Percentiles rank a stretch among this genome's conserved stretches.
These are phyloP conservation scores for Berberis thunbergii DNA, from an alignment of 164 flowering plant species.

Conservation along the genomic window DNA sequence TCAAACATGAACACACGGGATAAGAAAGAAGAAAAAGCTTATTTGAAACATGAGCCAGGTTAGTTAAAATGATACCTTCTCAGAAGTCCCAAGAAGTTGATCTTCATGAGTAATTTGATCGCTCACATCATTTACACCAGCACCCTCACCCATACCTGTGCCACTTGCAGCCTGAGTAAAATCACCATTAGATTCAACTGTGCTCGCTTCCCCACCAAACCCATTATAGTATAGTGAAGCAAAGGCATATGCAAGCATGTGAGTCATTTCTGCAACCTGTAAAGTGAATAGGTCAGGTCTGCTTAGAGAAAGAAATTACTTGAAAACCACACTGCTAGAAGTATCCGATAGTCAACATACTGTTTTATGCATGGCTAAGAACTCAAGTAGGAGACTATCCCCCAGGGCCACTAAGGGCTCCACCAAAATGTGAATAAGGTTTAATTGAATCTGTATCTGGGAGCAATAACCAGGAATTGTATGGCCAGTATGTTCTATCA, in stretches of 20 bases:
- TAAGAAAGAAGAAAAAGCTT: neutral
- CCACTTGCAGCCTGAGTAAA: slow-evolving; percentile 52
- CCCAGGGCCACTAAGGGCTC: slow-evolving; percentile 38
- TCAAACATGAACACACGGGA: neutral
- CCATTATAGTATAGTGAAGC: slow-evolving; percentile 63
- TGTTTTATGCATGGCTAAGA: slow-evolving; percentile 44
- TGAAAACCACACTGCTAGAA: neutral
- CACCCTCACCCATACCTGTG: slow-evolving; percentile 98
- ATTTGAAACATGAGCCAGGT: neutral
- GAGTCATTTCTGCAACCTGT: slow-evolving; percentile 65
- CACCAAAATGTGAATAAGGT: slow-evolving; percentile 26
- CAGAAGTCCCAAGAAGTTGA: slow-evolving; percentile 71
- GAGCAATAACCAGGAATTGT: slow-evolving; percentile 13
- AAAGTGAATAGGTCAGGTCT: neutral
- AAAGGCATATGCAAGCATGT: slow-evolving; percentile 52
- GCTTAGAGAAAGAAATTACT: neutral
- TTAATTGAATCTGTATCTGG: slow-evolving; percentile 23
- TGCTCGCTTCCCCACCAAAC: slow-evolving; percentile 50
- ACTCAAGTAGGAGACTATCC: slow-evolving; percentile 56
- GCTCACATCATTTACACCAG: slow-evolving; percentile 79
- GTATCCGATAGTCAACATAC: slow-evolving; percentile 29
- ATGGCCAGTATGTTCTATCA: slow-evolving; percentile 23
- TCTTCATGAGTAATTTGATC: slow-evolving; percentile 85
- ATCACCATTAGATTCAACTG: slow-evolving; percentile 28
- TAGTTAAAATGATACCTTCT: slow-evolving; percentile 34